Base-by-base conservation (phyloP, 1,139 yeast species). In the Saccharomyces hybrid region DNA sequence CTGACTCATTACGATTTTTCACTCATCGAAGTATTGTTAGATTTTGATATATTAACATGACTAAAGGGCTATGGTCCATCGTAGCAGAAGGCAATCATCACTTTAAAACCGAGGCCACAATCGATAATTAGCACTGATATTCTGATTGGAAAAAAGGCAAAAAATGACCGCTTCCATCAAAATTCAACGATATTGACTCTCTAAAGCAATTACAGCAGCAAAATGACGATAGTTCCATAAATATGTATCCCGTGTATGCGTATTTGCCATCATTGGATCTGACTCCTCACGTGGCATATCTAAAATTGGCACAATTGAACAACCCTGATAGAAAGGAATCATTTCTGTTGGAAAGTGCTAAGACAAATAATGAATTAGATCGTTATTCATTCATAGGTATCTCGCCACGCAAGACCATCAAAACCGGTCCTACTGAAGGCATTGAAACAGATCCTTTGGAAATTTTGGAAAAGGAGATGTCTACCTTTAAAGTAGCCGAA, bases 301-400 rank as follows among this genome's bases (percentile, higher is more conserved):
- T 95, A 67, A 88, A 86, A 70, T 77, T 93, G 55, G 85, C 96
- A 5, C 76, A 82, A 52, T 81, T 91, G 53, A 89, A 89, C 56
- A 78, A 83, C 54, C 66, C 73, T 9, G 67, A 74, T 8, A 79
- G 86, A 62, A 65, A 78, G 1, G 86, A 85, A 47, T 85, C 96
- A 4, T 91, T 93, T 64, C 74, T 93, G 56, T 81, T 93, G 61
- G 99, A 93, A 69, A 83, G 95, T 57, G 93, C 97, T 1, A 80
- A 81, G 58, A 88, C 89, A 56, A 96, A 96, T 50, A 96, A 91
- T 66, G 83, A 87, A 53, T 83, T 93, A 46, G 96, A 88, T 58
- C 77, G 99, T 60, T 93, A 85, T 70, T 88, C 97, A 1, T 91
- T 90, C 68, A 84, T 93, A 67, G 99, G 99, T 2, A 78, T 85